Percentiles rank a stretch among this genome's conserved stretches.
Conservation (phyloP, 768 basidiomycete species). For the Megacollybia marginata region DNA sequence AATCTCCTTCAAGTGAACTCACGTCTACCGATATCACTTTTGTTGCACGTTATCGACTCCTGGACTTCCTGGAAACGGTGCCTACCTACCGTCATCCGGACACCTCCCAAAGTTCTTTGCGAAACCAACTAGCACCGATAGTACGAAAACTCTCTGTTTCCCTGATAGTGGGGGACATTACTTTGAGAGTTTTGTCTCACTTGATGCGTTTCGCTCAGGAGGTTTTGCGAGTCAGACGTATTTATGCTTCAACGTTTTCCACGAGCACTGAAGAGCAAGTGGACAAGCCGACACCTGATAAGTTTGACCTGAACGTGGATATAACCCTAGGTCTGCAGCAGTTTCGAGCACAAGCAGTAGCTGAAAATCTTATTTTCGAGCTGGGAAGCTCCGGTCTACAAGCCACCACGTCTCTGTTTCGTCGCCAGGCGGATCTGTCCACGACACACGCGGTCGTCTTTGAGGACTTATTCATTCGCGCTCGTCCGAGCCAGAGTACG, state of each 20-base stretch:
- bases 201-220: slow-evolving; percentile 54
- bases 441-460: slow-evolving; percentile 42
- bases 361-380: slow-evolving; percentile 64
- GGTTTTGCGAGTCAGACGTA: slow-evolving; percentile 41
- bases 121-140: slow-evolving; percentile 33
- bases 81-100: slow-evolving; percentile 3
- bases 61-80: slow-evolving; percentile 14
- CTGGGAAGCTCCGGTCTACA: slow-evolving; percentile 38
- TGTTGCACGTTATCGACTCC: slow-evolving; percentile 12
- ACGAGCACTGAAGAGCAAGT: slow-evolving; percentile 5
- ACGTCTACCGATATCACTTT: slow-evolving; percentile 22
- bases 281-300: slow-evolving; percentile 1
- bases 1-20: slow-evolving; percentile 25
- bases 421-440: slow-evolving; percentile 28
- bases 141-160: slow-evolving; percentile 26
- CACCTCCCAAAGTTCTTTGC: slow-evolving; percentile 22
- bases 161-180: slow-evolving; percentile 32
- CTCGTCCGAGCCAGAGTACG: slow-evolving; percentile 35
- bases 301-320: slow-evolving; percentile 16
- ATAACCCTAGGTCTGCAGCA: slow-evolving; percentile 33
- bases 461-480: slow-evolving; percentile 47
- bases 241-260: slow-evolving; percentile 16
- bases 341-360: slow-evolving; percentile 54
- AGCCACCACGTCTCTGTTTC: slow-evolving; percentile 27
- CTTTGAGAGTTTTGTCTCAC: slow-evolving; percentile 43